Base-by-base conservation (phyloP, 176 grass and related monocot species). In the Avena sativa region DNA sequence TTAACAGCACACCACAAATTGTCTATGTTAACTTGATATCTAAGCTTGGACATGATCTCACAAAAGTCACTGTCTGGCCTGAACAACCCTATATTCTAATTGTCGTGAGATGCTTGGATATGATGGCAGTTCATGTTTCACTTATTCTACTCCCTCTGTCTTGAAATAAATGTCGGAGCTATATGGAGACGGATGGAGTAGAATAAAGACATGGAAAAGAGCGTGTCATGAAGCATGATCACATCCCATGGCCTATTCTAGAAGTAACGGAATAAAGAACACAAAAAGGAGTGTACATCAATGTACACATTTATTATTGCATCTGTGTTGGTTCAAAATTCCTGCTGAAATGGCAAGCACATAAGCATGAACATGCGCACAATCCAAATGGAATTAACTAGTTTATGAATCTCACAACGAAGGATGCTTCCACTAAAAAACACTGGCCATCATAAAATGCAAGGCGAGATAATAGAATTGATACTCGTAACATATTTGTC, bases 11-110 rank as follows among this genome's bases (percentile, higher is more conserved):
- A 53, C 23, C 36, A 75, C 4, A 25, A 16, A 9, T 20, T 0
- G 28, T 51, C 28, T 9, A 70, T 52, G 19, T 12, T 61, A 10
- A 69, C 13, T 38, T 83, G 66, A 71, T 52, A 58, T 10, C 59
- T 12, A 43, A 76, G 13, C 38, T n/a, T 79, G 40, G 19, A 48
- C 19, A 74, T 52, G 44, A 38, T 61, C 16, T 23, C 17, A 71
- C 25, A 38, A 51, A 61, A 74, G 25, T 7, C 17, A 58, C 20
- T 53, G 65, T 65, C 19, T 71, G 19, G 46, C 65, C 19, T 57
- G 50, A 63, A 81, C 53, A 87, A 67, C 2, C 65, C 8, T 19
- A 16, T 81, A 14, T 47, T 81, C 5, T 49, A 9, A 73, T 68
- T 51, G 6, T 32, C 34, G 32, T 8, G 51, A 68, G 48, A 78